phyloP scores from a whole-genome alignment of 345 rosid species.

The Citropsis articulata region DNA sequence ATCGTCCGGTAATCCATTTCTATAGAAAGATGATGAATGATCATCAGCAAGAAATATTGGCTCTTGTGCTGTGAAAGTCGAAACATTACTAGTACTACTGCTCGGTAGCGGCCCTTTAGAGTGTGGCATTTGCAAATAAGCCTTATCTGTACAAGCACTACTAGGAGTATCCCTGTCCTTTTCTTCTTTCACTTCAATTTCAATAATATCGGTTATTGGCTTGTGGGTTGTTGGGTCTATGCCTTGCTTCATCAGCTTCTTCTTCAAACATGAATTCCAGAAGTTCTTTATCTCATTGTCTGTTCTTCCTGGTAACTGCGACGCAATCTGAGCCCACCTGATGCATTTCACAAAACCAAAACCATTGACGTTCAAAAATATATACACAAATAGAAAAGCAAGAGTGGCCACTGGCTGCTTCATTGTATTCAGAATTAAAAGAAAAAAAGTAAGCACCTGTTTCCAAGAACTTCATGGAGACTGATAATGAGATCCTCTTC shows the following conservation, averaged over 20 bases:
- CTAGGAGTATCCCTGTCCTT: not conserved
- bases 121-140: slow-evolving; percentile 5
- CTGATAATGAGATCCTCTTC: slow-evolving; percentile 57
- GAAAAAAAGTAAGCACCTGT: slow-evolving; percentile 32
- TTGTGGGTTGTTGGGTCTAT: slow-evolving; percentile 66
- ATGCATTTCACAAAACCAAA: not conserved
- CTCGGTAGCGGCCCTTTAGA: not conserved
- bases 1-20: slow-evolving; percentile 22
- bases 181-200: slow-evolving; percentile 32
- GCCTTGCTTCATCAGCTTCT: slow-evolving; percentile 70
- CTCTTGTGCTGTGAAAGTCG: slow-evolving; percentile 29
- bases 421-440: no score
- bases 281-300: slow-evolving; percentile 72
- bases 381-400: no score
- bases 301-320: slow-evolving; percentile 63
- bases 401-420: no score
- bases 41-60: slow-evolving; percentile 40
- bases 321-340: slow-evolving; percentile 77
- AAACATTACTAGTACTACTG: not conserved
- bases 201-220: slow-evolving; percentile 16
- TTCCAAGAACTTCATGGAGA: slow-evolving; percentile 63
- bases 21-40: slow-evolving; percentile 9
- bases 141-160: not conserved
- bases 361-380: not conserved
- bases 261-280: slow-evolving; percentile 69